Evolutionary conservation across 2,329 filamentous ascomycete genomes (phyloP).

Genomic region (Fusarium sp.): DNA sequence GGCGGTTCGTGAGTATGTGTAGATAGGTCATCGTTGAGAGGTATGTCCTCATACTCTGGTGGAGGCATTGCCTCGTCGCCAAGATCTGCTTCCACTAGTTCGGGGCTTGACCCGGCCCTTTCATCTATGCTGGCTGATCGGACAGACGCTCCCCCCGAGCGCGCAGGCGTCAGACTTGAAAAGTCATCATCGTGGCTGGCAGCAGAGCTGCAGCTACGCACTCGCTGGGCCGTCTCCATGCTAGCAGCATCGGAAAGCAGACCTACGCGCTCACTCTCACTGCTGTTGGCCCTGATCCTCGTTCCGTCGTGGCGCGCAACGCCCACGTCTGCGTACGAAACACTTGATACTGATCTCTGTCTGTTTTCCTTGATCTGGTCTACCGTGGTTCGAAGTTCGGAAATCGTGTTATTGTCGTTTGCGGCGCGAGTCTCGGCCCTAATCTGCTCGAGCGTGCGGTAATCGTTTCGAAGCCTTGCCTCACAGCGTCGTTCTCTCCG

Average conservation of each 20-base stretch:
- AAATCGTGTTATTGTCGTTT: slow-evolving; percentile 61
- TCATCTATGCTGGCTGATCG: slow-evolving; percentile 53
- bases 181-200: slow-evolving; percentile 64
- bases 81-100: slow-evolving; percentile 63
- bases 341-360: slow-evolving; percentile 76
- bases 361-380: slow-evolving; percentile 68
- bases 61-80: slow-evolving; percentile 61
- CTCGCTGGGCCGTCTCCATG: slow-evolving; percentile 58
- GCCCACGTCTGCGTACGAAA: slow-evolving; percentile 80
- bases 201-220: slow-evolving; percentile 60
- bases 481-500: slow-evolving; percentile 75
- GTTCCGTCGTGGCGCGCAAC: slow-evolving; percentile 82
- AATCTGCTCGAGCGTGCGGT: slow-evolving; percentile 73
- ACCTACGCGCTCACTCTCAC: slow-evolving; percentile 77
- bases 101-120: slow-evolving; percentile 62
- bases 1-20: slow-evolving; percentile 60
- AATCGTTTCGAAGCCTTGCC: slow-evolving; percentile 77
- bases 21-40: slow-evolving; percentile 55
- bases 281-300: slow-evolving; percentile 76
- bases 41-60: slow-evolving; percentile 65
- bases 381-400: slow-evolving; percentile 66
- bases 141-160: slow-evolving; percentile 57
- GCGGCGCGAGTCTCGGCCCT: slow-evolving; percentile 65
- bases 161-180: slow-evolving; percentile 52
- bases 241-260: slow-evolving; percentile 78